Conservation (phyloP, 2,329 filamentous ascomycete genomes). For the Aschersonia sp. region DNA sequence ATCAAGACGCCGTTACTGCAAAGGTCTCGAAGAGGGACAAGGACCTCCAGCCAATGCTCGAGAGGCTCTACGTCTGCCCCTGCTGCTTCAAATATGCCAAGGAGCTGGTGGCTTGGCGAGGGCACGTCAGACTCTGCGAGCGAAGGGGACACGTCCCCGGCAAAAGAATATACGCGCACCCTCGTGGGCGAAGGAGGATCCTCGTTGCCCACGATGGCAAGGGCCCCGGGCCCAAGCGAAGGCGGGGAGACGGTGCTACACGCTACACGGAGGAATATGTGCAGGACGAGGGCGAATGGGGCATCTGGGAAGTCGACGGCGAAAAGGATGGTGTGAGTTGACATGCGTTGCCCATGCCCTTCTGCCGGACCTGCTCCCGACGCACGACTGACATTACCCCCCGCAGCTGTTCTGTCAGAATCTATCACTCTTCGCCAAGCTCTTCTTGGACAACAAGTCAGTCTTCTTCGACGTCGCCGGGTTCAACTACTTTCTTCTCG, state of each 20-base stretch:
- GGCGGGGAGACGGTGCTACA: constrained; percentile 18
- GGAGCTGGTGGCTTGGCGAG: constrained; percentile 42
- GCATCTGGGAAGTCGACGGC: constrained; percentile 86
- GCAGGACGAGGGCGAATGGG: constrained; percentile 56
- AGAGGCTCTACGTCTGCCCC: constrained; percentile 72
- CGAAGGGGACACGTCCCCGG: constrained; percentile 42
- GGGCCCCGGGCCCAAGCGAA: constrained; percentile 20
- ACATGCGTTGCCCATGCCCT: neutral
- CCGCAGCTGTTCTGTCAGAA: constrained; percentile 77
- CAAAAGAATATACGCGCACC: constrained; percentile 56
- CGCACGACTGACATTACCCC: neutral
- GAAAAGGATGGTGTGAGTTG: constrained; percentile 57
- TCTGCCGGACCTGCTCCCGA: too few species aligned
- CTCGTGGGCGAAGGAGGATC: constrained; percentile 27
- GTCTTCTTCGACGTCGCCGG: constrained; percentile 94
- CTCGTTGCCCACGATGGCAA: constrained; percentile 18
- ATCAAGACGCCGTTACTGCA: constrained; percentile 11
- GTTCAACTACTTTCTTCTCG: constrained; percentile 88
- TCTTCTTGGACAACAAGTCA: constrained; percentile 96
- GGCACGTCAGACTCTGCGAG: constrained; percentile 44
- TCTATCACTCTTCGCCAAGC: constrained; percentile 86
- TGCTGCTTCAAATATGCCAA: constrained; percentile 88
- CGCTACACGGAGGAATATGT: constrained; percentile 28
- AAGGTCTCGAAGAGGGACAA: constrained; percentile 19
- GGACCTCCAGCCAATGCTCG: constrained; percentile 33